Evolutionary conservation across 495 filamentous ascomycete species (phyloP), one percentile per base, ranked within the genome.

Genomic region (Aspergillus biplanus): DNA sequence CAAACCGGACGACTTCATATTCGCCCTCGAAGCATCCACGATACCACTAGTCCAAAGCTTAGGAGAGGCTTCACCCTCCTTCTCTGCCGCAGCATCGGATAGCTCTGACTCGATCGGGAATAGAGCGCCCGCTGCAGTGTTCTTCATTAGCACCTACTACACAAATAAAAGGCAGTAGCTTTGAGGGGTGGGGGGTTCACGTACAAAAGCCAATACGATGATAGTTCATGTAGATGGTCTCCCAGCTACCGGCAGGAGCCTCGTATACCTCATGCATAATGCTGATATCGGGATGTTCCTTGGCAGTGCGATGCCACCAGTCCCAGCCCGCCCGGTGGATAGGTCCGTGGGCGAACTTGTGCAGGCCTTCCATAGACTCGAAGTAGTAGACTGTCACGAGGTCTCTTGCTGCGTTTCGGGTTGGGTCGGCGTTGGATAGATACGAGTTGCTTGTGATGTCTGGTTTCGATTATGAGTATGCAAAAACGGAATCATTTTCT

Each of bases 221-320:
- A 52, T 52, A 60, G 16, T 60, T 60, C n/a, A 60, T 9, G 33
- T 39, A 60, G n/a, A 60, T 21, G 32, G 52, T 60, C 32, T 60
- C 58, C 58, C 58, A 60, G 4, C 9, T 15, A 7, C 58, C 58
- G 7, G 58, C 33, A 12, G 47, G 33, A 7, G 58, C 58, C 33
- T 60, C 58, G 16, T 52, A 60, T 2, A 60, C 58, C 47, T 60
- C 58, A 42, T 60, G 58, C 34, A 52, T 52, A 18, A 60, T 52
- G 27, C 58, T 60, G 34, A 60, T 52, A 34, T 60, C 47, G 4
- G 47, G 27, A 42, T 60, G 33, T 11, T 52, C 33, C 58, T 60
- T 60, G 47, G 21, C 15, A 8, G 47, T 60, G 32, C 33, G 32
- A 16, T 42, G 39, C 58, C 58, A 60, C 58, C 58, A 60, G 47